These are phyloP conservation scores for Pseudocercospora eumusae DNA, from an alignment of 2,329 filamentous ascomycete genomes.

Conservation along the genomic window DNA sequence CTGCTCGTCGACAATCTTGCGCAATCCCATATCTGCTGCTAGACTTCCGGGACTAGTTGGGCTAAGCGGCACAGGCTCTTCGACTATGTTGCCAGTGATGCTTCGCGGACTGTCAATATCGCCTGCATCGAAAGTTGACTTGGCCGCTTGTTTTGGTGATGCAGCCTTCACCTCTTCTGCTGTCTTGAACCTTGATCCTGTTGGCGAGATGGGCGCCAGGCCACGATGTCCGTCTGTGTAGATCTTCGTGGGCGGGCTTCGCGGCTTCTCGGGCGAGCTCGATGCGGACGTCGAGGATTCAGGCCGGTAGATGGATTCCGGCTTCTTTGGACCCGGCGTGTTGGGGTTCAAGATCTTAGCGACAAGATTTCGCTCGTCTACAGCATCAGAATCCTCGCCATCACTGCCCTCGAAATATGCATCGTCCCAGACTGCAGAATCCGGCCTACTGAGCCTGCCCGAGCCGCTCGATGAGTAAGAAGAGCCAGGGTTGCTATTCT, in stretches of 20 bases:
- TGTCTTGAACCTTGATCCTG: conserved; percentile 15
- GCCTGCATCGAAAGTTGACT: conserved; percentile 24
- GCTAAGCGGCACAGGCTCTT: conserved; percentile 33
- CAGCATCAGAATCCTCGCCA: conserved; percentile 49
- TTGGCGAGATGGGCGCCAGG: conserved; percentile 33
- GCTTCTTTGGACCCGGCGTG: conserved; percentile 25
- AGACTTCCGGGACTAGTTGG: conserved; percentile 27
- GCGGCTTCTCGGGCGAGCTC: neutral
- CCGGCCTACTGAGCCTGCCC: conserved; percentile 36
- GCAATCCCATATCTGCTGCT: conserved; percentile 32
- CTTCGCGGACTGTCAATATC: conserved; percentile 26
- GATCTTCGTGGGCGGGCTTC: conserved; percentile 10
- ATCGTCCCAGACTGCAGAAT: conserved; percentile 53
- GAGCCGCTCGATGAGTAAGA: conserved; percentile 22
- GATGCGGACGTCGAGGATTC: conserved; percentile 4
- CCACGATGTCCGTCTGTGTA: conserved; percentile 44
- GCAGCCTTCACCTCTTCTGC: conserved; percentile 15
- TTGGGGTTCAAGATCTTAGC: conserved; percentile 36
- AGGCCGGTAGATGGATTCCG: conserved; percentile 26
- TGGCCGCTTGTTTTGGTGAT: conserved; percentile 19
- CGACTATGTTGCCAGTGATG: conserved; percentile 26
- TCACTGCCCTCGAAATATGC: conserved; percentile 50
- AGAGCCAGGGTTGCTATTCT: conserved; percentile 15
- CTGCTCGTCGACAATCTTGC: conserved; percentile 40
- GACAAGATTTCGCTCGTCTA: conserved; percentile 38